Conservation (phyloP, 2,329 filamentous ascomycete genomes). For the Fusarium goolgardi region DNA sequence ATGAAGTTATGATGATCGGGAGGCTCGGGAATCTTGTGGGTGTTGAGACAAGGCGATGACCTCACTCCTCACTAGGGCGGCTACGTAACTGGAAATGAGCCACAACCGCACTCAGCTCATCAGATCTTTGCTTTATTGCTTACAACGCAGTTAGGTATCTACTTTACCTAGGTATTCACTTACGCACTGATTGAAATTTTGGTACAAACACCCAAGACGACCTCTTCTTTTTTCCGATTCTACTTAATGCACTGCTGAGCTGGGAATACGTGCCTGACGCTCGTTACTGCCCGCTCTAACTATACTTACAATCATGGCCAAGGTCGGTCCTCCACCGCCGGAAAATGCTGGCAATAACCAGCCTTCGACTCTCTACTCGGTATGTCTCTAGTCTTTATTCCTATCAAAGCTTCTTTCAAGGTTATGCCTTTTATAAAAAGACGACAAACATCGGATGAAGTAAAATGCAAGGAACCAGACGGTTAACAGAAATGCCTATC, state of each 20-base stretch:
- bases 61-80: slow-evolving; percentile 41
- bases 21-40: slow-evolving; percentile 27
- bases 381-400: slow-evolving; percentile 24
- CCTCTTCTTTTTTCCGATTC: background rate
- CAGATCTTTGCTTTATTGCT: slow-evolving; percentile 1
- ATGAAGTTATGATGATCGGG: slow-evolving; percentile 26
- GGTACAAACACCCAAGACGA: background rate
- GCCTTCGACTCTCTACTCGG: slow-evolving; percentile 45
- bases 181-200: background rate
- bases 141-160: background rate
- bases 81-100: slow-evolving; percentile 35
- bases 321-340: slow-evolving; percentile 15
- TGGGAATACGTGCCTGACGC: background rate
- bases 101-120: slow-evolving; percentile 30
- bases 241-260: background rate
- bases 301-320: slow-evolving; percentile 15
- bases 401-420: slow-evolving; percentile 7
- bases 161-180: background rate
- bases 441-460: background rate
- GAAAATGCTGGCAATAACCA: slow-evolving; percentile 28
- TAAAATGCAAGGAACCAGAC: background rate
- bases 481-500: slow-evolving; percentile 15
- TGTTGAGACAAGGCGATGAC: slow-evolving; percentile 34
- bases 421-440: background rate
- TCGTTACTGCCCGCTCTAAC: background rate